These are phyloP conservation scores for Quillaja saponaria DNA, from an alignment of 306 rosid species.

Conservation along the genomic window DNA sequence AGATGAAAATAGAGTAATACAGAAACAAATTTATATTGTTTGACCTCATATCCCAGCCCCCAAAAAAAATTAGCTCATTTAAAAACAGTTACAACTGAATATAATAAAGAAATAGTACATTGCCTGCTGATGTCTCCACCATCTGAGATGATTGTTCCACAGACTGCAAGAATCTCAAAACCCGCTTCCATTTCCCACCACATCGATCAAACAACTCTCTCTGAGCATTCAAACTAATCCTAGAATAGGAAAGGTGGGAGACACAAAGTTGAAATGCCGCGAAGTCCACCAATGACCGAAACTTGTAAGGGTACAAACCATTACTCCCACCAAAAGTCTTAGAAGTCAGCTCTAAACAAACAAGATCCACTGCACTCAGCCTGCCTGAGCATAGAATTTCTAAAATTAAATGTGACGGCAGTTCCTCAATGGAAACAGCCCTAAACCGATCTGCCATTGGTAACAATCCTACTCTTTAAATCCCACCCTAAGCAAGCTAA, in stretches of 20 bases:
- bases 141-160: conserved; percentile 73
- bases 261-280: conserved; percentile 71
- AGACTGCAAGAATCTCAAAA: conserved; percentile 83
- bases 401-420: conserved; percentile 77
- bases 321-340: conserved; percentile 55
- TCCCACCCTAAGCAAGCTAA: conserved; percentile 21
- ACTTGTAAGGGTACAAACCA: conserved; percentile 50
- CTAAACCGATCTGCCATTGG: conserved; percentile 51
- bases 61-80: no score
- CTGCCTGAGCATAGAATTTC: conserved; percentile 71
- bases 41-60: no score
- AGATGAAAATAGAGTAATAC: no score
- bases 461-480: conserved; percentile 19
- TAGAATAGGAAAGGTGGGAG: conserved; percentile 52
- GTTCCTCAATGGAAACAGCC: conserved; percentile 45
- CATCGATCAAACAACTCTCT: conserved; percentile 71
- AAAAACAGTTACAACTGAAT: no score
- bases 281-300: conserved; percentile 72
- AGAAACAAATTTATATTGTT: no score
- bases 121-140: conserved; percentile 91
- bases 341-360: conserved; percentile 76
- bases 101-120: conserved; percentile 67
- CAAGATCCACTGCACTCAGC: conserved; percentile 74
- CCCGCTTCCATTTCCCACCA: conserved; percentile 76
- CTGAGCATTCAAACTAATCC: conserved; percentile 54